phyloP scores from a whole-genome alignment of 257 asterid species.

The Przewalskia tangutica region DNA sequence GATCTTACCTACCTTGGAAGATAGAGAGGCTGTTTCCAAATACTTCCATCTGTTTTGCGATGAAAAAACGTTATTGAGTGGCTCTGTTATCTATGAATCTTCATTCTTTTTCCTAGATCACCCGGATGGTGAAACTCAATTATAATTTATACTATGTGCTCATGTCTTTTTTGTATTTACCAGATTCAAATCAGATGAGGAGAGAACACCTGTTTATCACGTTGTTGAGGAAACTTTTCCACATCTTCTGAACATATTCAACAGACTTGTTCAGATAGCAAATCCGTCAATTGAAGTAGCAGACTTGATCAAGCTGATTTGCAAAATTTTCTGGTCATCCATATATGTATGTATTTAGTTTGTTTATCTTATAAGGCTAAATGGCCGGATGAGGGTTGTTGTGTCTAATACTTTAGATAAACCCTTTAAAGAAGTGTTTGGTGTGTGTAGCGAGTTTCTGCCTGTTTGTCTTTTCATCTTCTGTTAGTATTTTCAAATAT shows the following conservation, averaged over 20 bases:
- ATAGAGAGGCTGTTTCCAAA: background rate
- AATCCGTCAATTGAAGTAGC: constrained; percentile 84
- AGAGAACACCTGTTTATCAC: constrained; percentile 76
- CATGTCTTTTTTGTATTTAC: constrained; percentile 7
- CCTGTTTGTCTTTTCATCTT: background rate
- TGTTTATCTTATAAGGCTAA: background rate
- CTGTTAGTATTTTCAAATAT: background rate
- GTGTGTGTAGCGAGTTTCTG: background rate
- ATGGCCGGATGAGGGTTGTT: background rate
- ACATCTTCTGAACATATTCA: constrained; percentile 66
- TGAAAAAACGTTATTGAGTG: background rate
- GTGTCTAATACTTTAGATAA: background rate
- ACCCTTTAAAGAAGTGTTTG: background rate
- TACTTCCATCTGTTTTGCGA: background rate
- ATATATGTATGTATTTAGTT: constrained; percentile 55
- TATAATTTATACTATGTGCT: background rate
- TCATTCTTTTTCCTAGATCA: background rate
- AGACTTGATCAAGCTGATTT: constrained; percentile 88
- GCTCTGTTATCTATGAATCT: background rate
- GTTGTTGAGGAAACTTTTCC: constrained; percentile 93
- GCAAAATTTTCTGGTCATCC: constrained; percentile 97
- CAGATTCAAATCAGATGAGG: constrained; percentile 99
- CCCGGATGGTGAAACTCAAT: background rate
- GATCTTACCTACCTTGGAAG: too few relatives aligned
- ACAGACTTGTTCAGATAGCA: constrained; percentile 68